Base-by-base conservation (phyloP, 176 grass and related monocot genomes). In the Carex scoparia region DNA sequence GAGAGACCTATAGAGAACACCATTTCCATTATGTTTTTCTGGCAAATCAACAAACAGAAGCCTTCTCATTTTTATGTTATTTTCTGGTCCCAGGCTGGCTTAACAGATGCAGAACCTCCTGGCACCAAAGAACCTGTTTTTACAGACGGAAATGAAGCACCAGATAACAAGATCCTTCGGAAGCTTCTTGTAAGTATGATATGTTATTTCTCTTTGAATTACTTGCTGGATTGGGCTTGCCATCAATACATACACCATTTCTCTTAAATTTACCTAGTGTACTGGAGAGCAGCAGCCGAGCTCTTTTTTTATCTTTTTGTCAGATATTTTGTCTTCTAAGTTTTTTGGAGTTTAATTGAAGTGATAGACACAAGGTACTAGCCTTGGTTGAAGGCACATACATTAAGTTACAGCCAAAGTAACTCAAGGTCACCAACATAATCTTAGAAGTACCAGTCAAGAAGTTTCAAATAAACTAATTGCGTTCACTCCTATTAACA, bases 171-270 rank as follows among this genome's bases (percentile, higher is more conserved):
- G 27, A 81, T 95, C 83, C 81, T 99, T 33, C 87, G 97, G 75
- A 99, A 92, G 87, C 91, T 99, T 92, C 93, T 99, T 92, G 97
- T 99, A 88, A 94, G 90, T 91, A 60, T 55, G 70, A 92, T 53
- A 1, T 44, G 8, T 61, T 79, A 81, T 84, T 76, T 85, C 18
- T 10, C 10, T 75, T 65, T 81, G 77, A 60, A 56, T 71, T 71
- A 18, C 51, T 33, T 33, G 27, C 74, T 57, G 27, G 23, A 8
- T 78, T 78, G 19, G 19, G 68, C 82, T 83, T 49, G 31, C 16
- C 27, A 49, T n/a, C 2, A 18, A 15, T n/a, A 61, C 19, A 71
- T 62, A 80, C 44, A 7, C 10, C 71, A 58, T 57, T 57, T 79
- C 13, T 58, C 15, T 48, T 72, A 72, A 71, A 72, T 16, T 76